Conservation (phyloP, 164 flowering plant genomes). For the Piper betle region DNA sequence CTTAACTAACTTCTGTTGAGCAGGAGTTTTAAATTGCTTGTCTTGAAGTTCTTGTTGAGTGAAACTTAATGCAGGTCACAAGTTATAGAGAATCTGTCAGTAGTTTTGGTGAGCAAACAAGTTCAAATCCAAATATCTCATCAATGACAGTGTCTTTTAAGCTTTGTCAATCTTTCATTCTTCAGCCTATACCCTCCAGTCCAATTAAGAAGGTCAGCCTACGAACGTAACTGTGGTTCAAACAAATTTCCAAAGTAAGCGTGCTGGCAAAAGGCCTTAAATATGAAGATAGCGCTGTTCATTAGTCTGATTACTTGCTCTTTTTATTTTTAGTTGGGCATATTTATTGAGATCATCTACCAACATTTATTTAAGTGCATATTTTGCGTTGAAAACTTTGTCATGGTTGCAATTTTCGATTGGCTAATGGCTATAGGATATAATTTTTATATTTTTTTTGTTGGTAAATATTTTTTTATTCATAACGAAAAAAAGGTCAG, state of each 20-base stretch:
- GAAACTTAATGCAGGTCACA: slow-evolving; percentile 54
- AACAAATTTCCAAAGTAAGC: neutral
- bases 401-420: neutral
- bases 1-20: neutral
- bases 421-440: neutral
- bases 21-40: neutral
- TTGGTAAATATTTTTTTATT: too few species aligned
- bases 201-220: slow-evolving; percentile 55
- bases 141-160: slow-evolving; percentile 47
- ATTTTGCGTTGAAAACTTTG: neutral
- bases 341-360: too few species aligned
- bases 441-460: too few species aligned
- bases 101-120: slow-evolving; percentile 93
- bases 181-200: slow-evolving; percentile 44
- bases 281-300: too few species aligned
- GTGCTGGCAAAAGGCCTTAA: neutral
- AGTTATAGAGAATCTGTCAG: slow-evolving; percentile 83
- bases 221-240: neutral
- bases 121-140: slow-evolving; percentile 41
- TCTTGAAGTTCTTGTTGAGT: too few species aligned
- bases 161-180: slow-evolving; percentile 62
- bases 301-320: neutral
- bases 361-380: neutral
- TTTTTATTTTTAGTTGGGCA: too few species aligned
- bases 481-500: slow-evolving; percentile 49